These are phyloP conservation scores for Colletotrichum brevisporum DNA, from an alignment of 2,329 filamentous ascomycete genomes.

Conservation along the genomic window DNA sequence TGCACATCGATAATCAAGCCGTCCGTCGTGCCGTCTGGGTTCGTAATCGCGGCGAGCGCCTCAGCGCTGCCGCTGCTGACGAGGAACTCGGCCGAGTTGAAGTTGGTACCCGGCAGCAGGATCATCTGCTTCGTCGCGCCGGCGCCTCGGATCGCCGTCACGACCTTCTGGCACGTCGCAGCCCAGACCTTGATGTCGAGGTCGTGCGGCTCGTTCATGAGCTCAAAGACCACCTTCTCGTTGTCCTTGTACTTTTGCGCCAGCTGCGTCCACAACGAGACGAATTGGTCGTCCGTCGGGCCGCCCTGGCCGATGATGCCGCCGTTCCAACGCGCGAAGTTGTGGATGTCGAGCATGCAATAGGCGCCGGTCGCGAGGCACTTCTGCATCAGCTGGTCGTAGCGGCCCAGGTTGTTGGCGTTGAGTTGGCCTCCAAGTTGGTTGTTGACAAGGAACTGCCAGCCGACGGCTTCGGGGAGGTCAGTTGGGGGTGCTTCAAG, in stretches of 20 bases:
- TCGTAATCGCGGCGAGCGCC: conserved; percentile 66
- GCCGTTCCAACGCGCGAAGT: conserved; percentile 73
- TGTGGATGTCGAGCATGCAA: conserved; percentile 73
- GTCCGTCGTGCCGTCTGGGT: conserved; percentile 70
- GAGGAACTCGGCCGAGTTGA: conserved; percentile 64
- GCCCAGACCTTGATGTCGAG: conserved; percentile 71
- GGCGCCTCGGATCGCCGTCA: conserved; percentile 74
- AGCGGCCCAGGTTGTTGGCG: conserved; percentile 61
- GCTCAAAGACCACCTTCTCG: conserved; percentile 70
- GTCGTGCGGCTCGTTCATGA: conserved; percentile 81
- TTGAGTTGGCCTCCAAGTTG: conserved; percentile 65
- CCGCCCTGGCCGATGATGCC: conserved; percentile 76
- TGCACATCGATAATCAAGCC: conserved; percentile 73
- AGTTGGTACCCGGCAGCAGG: conserved; percentile 74
- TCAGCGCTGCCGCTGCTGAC: conserved; percentile 64
- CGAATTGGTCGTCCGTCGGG: conserved; percentile 71
- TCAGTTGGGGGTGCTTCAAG: neutral
- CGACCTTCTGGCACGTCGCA: conserved; percentile 71
- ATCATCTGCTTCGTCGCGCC: conserved; percentile 76
- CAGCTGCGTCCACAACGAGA: conserved; percentile 69
- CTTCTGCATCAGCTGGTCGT: conserved; percentile 68
- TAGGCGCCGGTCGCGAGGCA: conserved; percentile 69
- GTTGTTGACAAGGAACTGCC: conserved; percentile 72
- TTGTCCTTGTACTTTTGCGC: conserved; percentile 70
- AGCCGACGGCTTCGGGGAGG: conserved; percentile 52